Evolutionary conservation across 1,284 basidiomycete species (phyloP), one percentile per base, ranked within the genome.

Genomic region (Anthracocystis panici-leucophaei): DNA sequence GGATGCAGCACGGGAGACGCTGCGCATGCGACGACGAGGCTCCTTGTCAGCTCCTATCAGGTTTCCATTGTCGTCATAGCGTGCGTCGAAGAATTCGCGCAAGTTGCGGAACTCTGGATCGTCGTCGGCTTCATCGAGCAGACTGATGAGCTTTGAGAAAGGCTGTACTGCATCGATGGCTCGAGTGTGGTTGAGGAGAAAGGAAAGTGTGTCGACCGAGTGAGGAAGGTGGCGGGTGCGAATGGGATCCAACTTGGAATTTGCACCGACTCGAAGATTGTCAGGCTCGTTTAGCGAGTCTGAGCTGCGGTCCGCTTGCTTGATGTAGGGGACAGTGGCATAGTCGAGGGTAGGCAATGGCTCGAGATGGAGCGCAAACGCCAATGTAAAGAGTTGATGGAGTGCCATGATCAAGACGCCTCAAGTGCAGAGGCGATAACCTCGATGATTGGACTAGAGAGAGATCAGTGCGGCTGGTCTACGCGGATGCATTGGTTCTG

Each of bases 1-100:
- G 23, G 73, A 71, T 18, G 73, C 58, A 20, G 68, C 68, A 8
- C 73, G 67, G 2, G 73, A 75, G 10, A 66, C 16, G 53, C 73
- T 75, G 61, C 73, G 65, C 49, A 64, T 65, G 20, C 74, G 65
- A 31, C 58, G 57, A 10, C 52, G 58, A 18, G 61, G 59, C 27
- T 75, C 70, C 49, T 61, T 71, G 18, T 75, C 78, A 0, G 51
- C 53, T 23, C 62, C 63, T 0, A 70, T 41, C n/a, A 75, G 49
- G 16, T 45, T 54, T 20, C 70, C 71, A 5, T 75, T 54, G 2
- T 56, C 20, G 12, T 60, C 53, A 21, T 70, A 74, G 5, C 82
- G 75, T 14, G 82, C 71, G 49, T 84, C 81, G 62, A 84, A 83
- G 58, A 84, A 84, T 0, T 68, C 69, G 25, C 81, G 74, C 48